These are phyloP conservation scores for Suillus occidentalis DNA, from an alignment of 768 basidiomycete species.

Conservation along the genomic window DNA sequence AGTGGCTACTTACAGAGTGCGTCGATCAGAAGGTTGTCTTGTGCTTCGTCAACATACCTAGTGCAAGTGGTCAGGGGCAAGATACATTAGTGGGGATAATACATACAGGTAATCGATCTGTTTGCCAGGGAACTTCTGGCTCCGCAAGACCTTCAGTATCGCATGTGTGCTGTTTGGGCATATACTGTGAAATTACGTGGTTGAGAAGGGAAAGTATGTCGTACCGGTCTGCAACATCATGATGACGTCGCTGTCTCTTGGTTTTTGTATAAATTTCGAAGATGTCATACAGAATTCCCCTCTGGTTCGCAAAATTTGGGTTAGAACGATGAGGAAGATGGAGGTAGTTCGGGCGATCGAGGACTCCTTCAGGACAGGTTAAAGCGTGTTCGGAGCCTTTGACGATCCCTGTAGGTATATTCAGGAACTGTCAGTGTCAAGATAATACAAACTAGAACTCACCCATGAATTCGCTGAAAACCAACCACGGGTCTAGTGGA, in stretches of 20 bases:
- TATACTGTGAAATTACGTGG: not conserved
- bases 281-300: slow-evolving; percentile 49
- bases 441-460: slow-evolving; percentile 10
- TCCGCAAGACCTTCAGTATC: slow-evolving; percentile 39
- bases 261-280: slow-evolving; percentile 52
- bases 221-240: slow-evolving; percentile 63
- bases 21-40: slow-evolving; percentile 72
- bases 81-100: not conserved
- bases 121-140: slow-evolving; percentile 25
- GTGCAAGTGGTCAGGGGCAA: slow-evolving; percentile 2
- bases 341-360: slow-evolving; percentile 47
- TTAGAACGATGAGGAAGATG: slow-evolving; percentile 51
- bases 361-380: slow-evolving; percentile 32
- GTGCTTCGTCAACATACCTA: slow-evolving; percentile 74
- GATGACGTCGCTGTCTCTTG: slow-evolving; percentile 43
- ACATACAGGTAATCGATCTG: slow-evolving; percentile 58
- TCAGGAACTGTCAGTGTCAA: not conserved
- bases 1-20: slow-evolving; percentile 43
- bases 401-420: slow-evolving; percentile 47
- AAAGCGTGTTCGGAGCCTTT: slow-evolving; percentile 64
- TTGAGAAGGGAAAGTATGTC: not conserved
- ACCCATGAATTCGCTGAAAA: slow-evolving; percentile 70
- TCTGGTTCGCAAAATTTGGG: slow-evolving; percentile 51
- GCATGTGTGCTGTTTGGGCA: slow-evolving; percentile 45
- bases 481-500: slow-evolving; percentile 54